Evolutionary conservation across 78 protist species (phyloP).

Genomic region (Guillardia theta): DNA sequence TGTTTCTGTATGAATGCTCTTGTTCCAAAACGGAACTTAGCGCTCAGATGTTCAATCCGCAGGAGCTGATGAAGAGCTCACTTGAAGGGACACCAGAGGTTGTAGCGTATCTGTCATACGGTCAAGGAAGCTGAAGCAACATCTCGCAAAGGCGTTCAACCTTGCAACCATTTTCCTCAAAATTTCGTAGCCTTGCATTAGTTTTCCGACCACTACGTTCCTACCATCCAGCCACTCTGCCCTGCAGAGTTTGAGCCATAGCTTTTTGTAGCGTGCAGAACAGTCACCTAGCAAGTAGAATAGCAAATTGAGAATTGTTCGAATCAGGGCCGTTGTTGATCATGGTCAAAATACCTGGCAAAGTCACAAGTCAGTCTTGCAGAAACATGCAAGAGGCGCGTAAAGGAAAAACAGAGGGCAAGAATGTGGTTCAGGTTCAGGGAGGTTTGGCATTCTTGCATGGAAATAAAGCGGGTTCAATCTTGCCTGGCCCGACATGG

Average conservation of each 20-base stretch:
- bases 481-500: neutral
- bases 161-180: neutral
- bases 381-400: too few relatives aligned
- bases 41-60: too few relatives aligned
- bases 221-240: neutral
- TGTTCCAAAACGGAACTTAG: too few relatives aligned
- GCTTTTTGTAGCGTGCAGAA: neutral
- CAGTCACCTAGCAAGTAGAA: slow-evolving; percentile 3
- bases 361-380: neutral
- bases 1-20: too few relatives aligned
- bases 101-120: too few relatives aligned
- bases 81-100: too few relatives aligned
- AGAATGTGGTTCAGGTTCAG: too few relatives aligned
- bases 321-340: slow-evolving; percentile 77
- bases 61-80: too few relatives aligned
- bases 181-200: neutral
- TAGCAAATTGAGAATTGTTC: slow-evolving; percentile 79
- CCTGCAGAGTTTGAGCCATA: neutral
- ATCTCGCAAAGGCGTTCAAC: too few relatives aligned
- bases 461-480: neutral
- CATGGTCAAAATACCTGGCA: slow-evolving; percentile 56
- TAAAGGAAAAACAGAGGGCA: too few relatives aligned
- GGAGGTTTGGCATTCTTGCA: too few relatives aligned
- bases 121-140: too few relatives aligned
- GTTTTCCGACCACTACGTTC: neutral